Conservation (phyloP, 345 rosid species). For the Stellera chamaejasme region DNA sequence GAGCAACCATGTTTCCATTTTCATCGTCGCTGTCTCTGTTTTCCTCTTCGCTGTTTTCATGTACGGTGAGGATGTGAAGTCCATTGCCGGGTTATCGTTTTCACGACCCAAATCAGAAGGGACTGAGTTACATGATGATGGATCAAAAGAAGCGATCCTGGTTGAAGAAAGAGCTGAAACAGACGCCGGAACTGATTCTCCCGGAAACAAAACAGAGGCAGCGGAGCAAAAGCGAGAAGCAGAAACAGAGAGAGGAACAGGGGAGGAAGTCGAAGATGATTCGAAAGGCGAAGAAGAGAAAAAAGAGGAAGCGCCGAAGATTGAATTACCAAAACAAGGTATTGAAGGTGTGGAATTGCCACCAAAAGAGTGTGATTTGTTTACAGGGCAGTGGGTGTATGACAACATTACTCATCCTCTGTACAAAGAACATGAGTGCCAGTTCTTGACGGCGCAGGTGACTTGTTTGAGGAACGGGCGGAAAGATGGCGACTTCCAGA, state of each 20-base stretch:
- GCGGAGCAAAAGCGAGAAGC: too few relatives aligned
- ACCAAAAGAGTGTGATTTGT: constrained; percentile 77
- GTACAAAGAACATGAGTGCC: constrained; percentile 77
- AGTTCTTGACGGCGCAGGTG: constrained; percentile 73
- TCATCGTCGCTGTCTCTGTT: constrained; percentile 41
- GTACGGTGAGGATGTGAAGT: constrained; percentile 62
- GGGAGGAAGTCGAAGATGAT: constrained; percentile 12
- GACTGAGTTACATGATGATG: constrained; percentile 31
- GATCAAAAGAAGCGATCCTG: constrained; percentile 13
- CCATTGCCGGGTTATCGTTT: constrained; percentile 70
- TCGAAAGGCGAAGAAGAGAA: constrained; percentile 22
- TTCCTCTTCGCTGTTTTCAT: constrained; percentile 61
- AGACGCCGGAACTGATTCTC: constrained; percentile 9
- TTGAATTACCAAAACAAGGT: constrained; percentile 26
- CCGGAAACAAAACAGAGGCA: constrained; percentile 9
- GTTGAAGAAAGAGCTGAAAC: constrained; percentile 33
- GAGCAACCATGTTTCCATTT: constrained; percentile 55
- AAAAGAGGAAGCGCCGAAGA: constrained; percentile 22
- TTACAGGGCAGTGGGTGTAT: constrained; percentile 72
- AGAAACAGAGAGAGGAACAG: constrained; percentile 15
- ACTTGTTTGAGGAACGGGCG: constrained; percentile 94
- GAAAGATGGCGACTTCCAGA: constrained; percentile 70
- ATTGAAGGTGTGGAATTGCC: constrained; percentile 61
- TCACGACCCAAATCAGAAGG: constrained; percentile 30
- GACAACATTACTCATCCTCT: constrained; percentile 61